Evolutionary conservation across 2,329 filamentous ascomycete genomes (phyloP).

Genomic region (Huntiella bhutanensis): DNA sequence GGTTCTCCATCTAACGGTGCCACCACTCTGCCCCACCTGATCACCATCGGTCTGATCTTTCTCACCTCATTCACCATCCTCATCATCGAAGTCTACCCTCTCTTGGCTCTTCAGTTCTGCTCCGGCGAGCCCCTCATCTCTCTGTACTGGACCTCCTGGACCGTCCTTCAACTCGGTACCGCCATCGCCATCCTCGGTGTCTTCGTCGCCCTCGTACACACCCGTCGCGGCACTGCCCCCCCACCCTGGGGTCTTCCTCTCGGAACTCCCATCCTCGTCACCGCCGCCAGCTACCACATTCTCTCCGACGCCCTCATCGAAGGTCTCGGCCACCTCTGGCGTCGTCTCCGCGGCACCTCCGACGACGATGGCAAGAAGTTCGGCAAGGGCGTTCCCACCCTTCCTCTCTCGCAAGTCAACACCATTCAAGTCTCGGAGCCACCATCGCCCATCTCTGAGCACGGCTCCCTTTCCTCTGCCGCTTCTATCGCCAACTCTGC

Average conservation of each 20-base stretch:
- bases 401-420: constrained; percentile 20
- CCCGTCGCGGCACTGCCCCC: constrained; percentile 21
- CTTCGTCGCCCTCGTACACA: constrained; percentile 32
- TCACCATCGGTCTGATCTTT: constrained; percentile 26
- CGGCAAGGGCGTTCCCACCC: constrained; percentile 13
- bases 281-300: constrained; percentile 33
- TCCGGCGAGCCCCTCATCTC: constrained; percentile 40
- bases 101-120: constrained; percentile 38
- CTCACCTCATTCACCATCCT: constrained; percentile 25
- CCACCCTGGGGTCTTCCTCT: constrained; percentile 39
- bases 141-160: constrained; percentile 43
- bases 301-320: constrained; percentile 23
- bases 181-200: constrained; percentile 40
- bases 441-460: constrained; percentile 8
- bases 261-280: constrained; percentile 40
- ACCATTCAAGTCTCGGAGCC: constrained; percentile 9
- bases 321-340: constrained; percentile 19
- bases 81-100: constrained; percentile 34
- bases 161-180: constrained; percentile 38
- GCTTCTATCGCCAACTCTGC: constrained; percentile 1
- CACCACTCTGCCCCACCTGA: constrained; percentile 24
- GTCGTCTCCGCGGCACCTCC: constrained; percentile 14
- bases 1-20: constrained; percentile 18
- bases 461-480: background rate
- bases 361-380: constrained; percentile 12